phyloP scores from a whole-genome alignment of 306 rosid species.

The Herpetospermum pedunculosum region DNA sequence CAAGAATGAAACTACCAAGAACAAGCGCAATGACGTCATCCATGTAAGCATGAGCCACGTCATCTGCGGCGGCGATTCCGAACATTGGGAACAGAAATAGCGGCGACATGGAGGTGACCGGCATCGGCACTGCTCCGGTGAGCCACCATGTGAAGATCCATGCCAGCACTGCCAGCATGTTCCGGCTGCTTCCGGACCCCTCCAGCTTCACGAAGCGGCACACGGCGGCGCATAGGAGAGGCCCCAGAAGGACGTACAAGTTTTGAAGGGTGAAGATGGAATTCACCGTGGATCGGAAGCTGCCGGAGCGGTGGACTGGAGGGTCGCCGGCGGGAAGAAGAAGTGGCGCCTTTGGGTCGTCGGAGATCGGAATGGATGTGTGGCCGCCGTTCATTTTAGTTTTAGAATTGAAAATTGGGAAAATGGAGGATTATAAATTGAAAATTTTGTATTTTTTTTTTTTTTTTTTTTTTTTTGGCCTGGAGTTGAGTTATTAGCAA shows the following conservation, averaged over 20 bases:
- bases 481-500: no score
- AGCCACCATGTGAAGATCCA: constrained; percentile 90
- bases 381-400: constrained; percentile 26
- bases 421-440: no score
- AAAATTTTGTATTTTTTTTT: no score
- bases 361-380: constrained; percentile 7
- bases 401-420: no score
- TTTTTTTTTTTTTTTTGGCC: no score
- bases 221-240: constrained; percentile 33
- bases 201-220: constrained; percentile 42
- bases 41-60: constrained; percentile 70
- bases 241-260: constrained; percentile 42
- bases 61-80: constrained; percentile 55
- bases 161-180: constrained; percentile 63
- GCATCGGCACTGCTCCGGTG: constrained; percentile 79
- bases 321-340: constrained; percentile 39
- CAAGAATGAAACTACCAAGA: constrained; percentile 76
- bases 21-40: constrained; percentile 71
- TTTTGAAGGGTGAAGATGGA: constrained; percentile 28
- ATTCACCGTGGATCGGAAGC: not conserved
- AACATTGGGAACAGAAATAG: constrained; percentile 68
- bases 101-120: constrained; percentile 78
- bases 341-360: constrained; percentile 45
- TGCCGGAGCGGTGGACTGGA: constrained; percentile 12
- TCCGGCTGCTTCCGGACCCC: constrained; percentile 23